A percentile compares a stretch with the other conserved stretches of the same genome.
These are phyloP conservation scores for Rhizopogon vesiculosus DNA, from an alignment of 768 basidiomycete genomes.

Conservation along the genomic window DNA sequence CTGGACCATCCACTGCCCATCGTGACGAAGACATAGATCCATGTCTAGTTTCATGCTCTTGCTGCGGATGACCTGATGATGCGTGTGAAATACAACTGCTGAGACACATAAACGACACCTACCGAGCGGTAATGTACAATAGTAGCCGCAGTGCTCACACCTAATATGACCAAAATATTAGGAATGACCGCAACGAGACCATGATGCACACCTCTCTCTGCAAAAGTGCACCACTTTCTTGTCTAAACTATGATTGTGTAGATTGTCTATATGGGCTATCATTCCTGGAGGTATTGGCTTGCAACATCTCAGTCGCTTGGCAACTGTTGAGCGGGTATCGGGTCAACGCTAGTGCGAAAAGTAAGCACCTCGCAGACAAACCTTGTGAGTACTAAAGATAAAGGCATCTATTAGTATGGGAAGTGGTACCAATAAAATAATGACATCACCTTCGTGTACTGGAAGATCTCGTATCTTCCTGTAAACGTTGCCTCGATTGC, in stretches of 20 bases:
- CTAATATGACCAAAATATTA: conserved; percentile 19
- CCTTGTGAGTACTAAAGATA: conserved; percentile 48
- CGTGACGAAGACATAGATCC: conserved; percentile 57
- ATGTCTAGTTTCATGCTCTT: conserved; percentile 59
- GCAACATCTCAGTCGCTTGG: conserved; percentile 46
- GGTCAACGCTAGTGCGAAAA: not conserved
- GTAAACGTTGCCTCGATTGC: conserved; percentile 60
- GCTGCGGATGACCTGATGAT: conserved; percentile 47
- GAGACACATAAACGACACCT: not conserved
- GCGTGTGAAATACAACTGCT: not conserved
- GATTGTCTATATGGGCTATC: conserved; percentile 35
- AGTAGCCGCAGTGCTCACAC: conserved; percentile 53
- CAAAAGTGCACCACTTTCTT: conserved; percentile 49
- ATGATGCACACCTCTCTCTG: conserved; percentile 34
- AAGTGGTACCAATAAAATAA: not conserved
- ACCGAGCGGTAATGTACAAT: conserved; percentile 56
- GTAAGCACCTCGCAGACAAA: conserved; percentile 12
- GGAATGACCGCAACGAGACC: not conserved
- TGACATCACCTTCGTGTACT: conserved; percentile 53
- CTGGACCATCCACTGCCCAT: conserved; percentile 53
- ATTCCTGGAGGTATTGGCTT: conserved; percentile 40
- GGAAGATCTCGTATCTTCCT: conserved; percentile 55
- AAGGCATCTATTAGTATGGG: not conserved
- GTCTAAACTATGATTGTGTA: conserved; percentile 45
- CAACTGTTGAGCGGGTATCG: conserved; percentile 24